A percentile compares a stretch with the other conserved stretches of the same genome.
Conservation (phyloP, 1,139 yeast genomes). For the Suhomyces bolitotheri region DNA sequence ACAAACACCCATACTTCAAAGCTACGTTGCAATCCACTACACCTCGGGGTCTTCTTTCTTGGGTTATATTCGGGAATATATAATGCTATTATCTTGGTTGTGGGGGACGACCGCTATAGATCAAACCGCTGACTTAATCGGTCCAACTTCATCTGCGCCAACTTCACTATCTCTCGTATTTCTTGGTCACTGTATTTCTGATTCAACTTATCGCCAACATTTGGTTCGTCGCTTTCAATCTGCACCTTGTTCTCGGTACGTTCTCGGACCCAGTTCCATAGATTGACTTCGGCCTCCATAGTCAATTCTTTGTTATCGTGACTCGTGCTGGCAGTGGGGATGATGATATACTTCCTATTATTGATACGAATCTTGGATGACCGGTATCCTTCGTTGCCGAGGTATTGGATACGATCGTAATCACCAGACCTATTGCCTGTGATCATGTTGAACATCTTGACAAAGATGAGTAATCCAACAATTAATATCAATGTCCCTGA, state of each 20-base stretch:
- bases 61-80: no score
- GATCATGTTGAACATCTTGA: constrained; percentile 7
- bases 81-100: no score
- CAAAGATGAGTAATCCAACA: constrained; percentile 17
- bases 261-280: constrained; percentile 83
- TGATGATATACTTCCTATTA: constrained; percentile 44
- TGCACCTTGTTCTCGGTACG: constrained; percentile 39
- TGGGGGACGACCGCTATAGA: no score
- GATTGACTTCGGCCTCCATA: constrained; percentile 56
- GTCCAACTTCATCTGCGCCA: constrained; percentile 54
- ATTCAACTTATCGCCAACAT: constrained; percentile 9
- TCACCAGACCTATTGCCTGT: constrained; percentile 9
- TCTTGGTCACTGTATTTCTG: constrained; percentile 45
- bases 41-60: no score
- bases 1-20: no score
- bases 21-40: no score
- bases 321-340: constrained; percentile 48
- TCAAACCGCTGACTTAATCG: constrained; percentile 21
- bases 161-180: constrained; percentile 51
- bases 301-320: constrained; percentile 34
- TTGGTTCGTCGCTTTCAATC: constrained; percentile 13
- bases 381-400: constrained; percentile 7
- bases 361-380: constrained; percentile 34
- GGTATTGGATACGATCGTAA: constrained; percentile 3
- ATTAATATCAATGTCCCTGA: constrained; percentile 26